phyloP scores from a whole-genome alignment of 306 rosid genomes.

The Prunus mume region DNA sequence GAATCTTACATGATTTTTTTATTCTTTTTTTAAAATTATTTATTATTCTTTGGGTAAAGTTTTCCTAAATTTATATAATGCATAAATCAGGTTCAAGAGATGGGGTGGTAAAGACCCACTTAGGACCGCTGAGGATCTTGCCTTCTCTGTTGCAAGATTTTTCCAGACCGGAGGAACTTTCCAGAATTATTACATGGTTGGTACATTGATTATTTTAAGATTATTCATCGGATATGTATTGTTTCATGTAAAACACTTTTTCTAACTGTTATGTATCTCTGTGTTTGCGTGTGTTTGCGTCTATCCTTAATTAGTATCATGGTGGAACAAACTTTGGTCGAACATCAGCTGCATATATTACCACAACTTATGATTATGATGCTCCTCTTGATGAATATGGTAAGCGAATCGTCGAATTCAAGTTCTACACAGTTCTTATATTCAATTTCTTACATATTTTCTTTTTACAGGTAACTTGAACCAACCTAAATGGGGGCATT shows the following conservation, averaged over 20 bases:
- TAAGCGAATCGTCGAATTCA: not conserved
- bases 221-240: not conserved
- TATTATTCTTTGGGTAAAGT: not conserved
- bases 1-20: not conserved
- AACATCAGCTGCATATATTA: slow-evolving; percentile 55
- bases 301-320: slow-evolving; percentile 42
- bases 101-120: slow-evolving; percentile 60
- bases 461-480: slow-evolving; percentile 32
- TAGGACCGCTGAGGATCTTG: slow-evolving; percentile 60
- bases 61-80: not conserved
- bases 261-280: not conserved
- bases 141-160: slow-evolving; percentile 53
- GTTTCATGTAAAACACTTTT: not conserved
- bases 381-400: slow-evolving; percentile 67
- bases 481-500: slow-evolving; percentile 59
- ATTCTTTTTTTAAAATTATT: not conserved
- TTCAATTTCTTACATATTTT: not conserved
- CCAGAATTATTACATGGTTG: slow-evolving; percentile 58
- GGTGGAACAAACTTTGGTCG: slow-evolving; percentile 66
- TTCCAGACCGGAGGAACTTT: slow-evolving; percentile 59
- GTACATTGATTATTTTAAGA: not conserved
- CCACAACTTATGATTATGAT: slow-evolving; percentile 57
- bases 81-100: slow-evolving; percentile 43
- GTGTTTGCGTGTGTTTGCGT: not conserved
- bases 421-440: not conserved